These are phyloP conservation scores for Papiliotrema fonsecae DNA, from an alignment of 1,284 basidiomycete species.

Conservation along the genomic window DNA sequence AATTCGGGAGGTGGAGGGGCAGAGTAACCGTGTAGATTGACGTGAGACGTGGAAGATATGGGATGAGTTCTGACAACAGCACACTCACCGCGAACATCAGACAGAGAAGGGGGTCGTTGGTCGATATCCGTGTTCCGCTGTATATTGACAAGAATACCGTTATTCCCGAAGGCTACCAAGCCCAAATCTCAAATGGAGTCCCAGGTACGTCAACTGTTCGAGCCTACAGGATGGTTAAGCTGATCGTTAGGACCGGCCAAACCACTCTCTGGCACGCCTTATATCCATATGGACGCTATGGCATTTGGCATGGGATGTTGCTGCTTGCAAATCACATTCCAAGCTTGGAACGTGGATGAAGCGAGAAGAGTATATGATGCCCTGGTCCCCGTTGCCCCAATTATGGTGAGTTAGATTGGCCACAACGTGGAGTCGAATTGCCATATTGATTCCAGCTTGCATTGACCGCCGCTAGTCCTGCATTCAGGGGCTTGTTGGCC, in stretches of 20 bases:
- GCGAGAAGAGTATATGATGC: slow-evolving; percentile 92
- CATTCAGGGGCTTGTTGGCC: slow-evolving; percentile 89
- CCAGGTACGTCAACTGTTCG: slow-evolving; percentile 13
- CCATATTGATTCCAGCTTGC: slow-evolving; percentile 61
- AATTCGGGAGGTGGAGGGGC: background rate
- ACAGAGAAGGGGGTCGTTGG: slow-evolving; percentile 81
- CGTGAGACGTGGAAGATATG: background rate
- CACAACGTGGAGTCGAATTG: background rate
- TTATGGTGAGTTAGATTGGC: slow-evolving; percentile 81
- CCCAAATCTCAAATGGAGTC: slow-evolving; percentile 22
- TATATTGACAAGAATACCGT: slow-evolving; percentile 79
- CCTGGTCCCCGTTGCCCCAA: slow-evolving; percentile 86
- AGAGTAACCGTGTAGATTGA: background rate
- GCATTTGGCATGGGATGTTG: slow-evolving; percentile 99
- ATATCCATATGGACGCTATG: slow-evolving; percentile 99
- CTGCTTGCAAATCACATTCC: slow-evolving; percentile 96
- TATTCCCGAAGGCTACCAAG: slow-evolving; percentile 24
- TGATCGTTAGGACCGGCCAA: slow-evolving; percentile 33
- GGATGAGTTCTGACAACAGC: slow-evolving; percentile 51
- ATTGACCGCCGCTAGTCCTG: slow-evolving; percentile 86
- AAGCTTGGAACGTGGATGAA: slow-evolving; percentile 87
- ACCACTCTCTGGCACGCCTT: slow-evolving; percentile 50
- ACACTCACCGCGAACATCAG: slow-evolving; percentile 96
- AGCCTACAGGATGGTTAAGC: background rate
- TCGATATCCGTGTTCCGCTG: slow-evolving; percentile 91